These are phyloP conservation scores for Lipomyces spencermartinsiae DNA, from an alignment of 805 yeast genomes.

Conservation along the genomic window DNA sequence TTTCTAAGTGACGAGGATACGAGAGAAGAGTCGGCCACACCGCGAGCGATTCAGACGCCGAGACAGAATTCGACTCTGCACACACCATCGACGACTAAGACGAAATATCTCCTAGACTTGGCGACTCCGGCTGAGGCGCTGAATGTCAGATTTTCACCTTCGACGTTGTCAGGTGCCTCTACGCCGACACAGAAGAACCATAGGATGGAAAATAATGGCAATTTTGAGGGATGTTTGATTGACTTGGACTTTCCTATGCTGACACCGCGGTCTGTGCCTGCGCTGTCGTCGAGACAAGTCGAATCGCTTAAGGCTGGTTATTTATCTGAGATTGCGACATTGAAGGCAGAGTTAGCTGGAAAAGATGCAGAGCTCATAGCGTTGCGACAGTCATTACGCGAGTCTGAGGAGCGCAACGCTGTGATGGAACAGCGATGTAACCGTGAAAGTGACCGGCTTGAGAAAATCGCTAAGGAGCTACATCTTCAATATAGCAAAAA, in stretches of 20 bases:
- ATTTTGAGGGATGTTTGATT: conserved; percentile 2
- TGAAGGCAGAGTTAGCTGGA: conserved; percentile 19
- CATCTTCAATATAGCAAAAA: conserved; percentile 34
- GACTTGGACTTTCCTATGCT: conserved; percentile 19
- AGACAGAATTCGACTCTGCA: neutral
- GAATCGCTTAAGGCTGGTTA: conserved; percentile 26
- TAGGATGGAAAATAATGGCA: too few relatives aligned
- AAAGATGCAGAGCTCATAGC: conserved; percentile 19
- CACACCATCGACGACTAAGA: neutral
- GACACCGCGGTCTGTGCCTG: conserved; percentile 26
- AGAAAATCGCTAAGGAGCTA: conserved; percentile 31
- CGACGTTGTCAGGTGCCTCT: neutral
- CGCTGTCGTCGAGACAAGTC: conserved; percentile 20
- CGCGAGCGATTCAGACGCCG: neutral
- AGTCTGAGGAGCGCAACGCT: conserved; percentile 20
- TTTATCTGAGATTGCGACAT: conserved; percentile 15
- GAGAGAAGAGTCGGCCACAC: neutral
- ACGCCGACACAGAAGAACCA: neutral
- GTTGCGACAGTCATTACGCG: conserved; percentile 17
- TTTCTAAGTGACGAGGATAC: neutral
- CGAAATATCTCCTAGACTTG: conserved; percentile 10
- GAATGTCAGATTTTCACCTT: neutral
- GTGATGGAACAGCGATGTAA: conserved; percentile 18
- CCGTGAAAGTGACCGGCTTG: conserved; percentile 32
- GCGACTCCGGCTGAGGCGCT: neutral